Percentiles rank a stretch among this genome's conserved stretches.
phyloP scores from a whole-genome alignment of 139 green algal genomes.

The Tetraselmis chui region DNA sequence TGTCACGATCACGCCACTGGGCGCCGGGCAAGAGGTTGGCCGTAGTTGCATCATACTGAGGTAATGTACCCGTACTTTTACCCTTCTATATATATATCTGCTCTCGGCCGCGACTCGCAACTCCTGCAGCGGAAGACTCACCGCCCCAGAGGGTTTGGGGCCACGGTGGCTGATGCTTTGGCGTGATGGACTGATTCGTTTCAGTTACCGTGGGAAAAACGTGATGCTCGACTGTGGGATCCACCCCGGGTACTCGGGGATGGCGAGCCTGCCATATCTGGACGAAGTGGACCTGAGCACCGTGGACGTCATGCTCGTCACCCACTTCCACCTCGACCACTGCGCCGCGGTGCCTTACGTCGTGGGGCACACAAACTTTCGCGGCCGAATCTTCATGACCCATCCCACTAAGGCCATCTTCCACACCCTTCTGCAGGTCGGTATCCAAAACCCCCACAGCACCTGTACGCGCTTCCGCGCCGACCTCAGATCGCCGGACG shows the following conservation, averaged over 20 bases:
- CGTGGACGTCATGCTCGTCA: constrained; percentile 90
- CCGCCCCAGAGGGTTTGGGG: no score
- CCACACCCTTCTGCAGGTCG: constrained; percentile 53
- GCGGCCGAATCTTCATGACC: constrained; percentile 95
- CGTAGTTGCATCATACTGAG: constrained; percentile 86
- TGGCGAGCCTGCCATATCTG: constrained; percentile 83
- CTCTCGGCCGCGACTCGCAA: no score
- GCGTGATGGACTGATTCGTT: no score
- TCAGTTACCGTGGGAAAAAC: constrained; percentile 52
- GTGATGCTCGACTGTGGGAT: constrained; percentile 96
- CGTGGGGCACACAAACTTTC: constrained; percentile 80
- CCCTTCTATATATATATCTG: no score
- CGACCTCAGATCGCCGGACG: no score
- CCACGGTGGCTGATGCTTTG: no score
- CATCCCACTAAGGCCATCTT: constrained; percentile 97
- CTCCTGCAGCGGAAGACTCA: no score
- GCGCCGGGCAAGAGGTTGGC: constrained; percentile 92
- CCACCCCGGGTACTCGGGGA: constrained; percentile 81
- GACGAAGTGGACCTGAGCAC: constrained; percentile 74
- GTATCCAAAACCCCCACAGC: no score
- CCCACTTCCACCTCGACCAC: constrained; percentile 98
- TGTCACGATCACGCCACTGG: constrained; percentile 77
- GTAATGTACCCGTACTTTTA: no score
- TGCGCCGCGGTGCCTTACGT: constrained; percentile 92
- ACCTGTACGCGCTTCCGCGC: background rate